Conservation (phyloP, 1,284 basidiomycete genomes). For the Tilletia walkeri region DNA sequence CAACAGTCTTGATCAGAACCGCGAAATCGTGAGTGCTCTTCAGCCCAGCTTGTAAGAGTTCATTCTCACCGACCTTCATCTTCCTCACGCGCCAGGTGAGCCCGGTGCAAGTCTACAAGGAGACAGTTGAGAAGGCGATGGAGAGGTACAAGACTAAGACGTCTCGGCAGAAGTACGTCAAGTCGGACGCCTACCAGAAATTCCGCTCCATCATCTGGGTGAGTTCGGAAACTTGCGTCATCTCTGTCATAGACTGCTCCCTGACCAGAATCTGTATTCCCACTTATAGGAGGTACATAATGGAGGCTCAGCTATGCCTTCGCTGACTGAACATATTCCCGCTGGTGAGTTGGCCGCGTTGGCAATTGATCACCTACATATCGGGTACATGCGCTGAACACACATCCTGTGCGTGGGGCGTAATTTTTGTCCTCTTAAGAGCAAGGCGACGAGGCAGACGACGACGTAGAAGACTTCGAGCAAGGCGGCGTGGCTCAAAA, state of each 20-base stretch:
- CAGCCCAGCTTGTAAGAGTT: not conserved
- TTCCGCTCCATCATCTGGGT: constrained; percentile 14
- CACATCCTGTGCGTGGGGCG: not conserved
- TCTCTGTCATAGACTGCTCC: not conserved
- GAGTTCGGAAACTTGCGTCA: not conserved
- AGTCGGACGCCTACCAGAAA: constrained; percentile 6
- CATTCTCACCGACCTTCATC: no score
- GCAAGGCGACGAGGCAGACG: constrained; percentile 10
- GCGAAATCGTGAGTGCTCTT: not conserved
- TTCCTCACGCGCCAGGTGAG: not conserved
- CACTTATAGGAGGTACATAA: constrained; percentile 14
- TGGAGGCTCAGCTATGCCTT: constrained; percentile 12
- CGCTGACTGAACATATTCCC: constrained; percentile 10
- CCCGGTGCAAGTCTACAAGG: not conserved
- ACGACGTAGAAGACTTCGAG: constrained; percentile 18
- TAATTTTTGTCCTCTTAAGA: not conserved
- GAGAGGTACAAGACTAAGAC: constrained; percentile 7
- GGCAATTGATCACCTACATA: no score
- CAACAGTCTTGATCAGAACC: not conserved
- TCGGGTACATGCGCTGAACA: not conserved
- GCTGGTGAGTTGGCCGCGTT: constrained; percentile 4
- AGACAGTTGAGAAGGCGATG: constrained; percentile 6
- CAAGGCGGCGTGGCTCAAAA: constrained; percentile 2
- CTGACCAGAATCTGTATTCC: not conserved
- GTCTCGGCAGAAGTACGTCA: constrained; percentile 9